phyloP scores from a whole-genome alignment of 371 early-diverging fungal species.

The Syncephalastrum contaminatum region DNA sequence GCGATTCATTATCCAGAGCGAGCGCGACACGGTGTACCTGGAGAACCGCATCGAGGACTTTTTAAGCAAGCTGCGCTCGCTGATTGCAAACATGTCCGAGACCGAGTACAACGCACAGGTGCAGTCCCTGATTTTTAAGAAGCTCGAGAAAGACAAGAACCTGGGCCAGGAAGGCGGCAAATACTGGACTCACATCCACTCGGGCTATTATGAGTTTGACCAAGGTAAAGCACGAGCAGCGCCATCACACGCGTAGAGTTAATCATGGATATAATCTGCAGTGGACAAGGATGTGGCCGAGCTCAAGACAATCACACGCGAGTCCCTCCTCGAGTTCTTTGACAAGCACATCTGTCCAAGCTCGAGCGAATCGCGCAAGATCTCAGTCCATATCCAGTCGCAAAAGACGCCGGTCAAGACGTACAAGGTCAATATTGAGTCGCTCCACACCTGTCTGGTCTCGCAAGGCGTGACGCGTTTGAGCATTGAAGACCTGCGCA shows the following conservation, averaged over 20 bases:
- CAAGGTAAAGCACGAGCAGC: constrained; percentile 28
- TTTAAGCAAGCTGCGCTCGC: constrained; percentile 49
- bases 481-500: constrained; percentile 41
- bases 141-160: constrained; percentile 87
- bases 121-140: constrained; percentile 67
- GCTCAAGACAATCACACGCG: constrained; percentile 47
- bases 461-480: constrained; percentile 28
- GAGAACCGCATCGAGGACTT: constrained; percentile 83
- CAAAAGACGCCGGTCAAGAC: constrained; percentile 42
- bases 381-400: constrained; percentile 70
- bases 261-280: constrained; percentile 4
- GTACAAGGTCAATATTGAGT: constrained; percentile 52
- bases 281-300: constrained; percentile 59
- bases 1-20: constrained; percentile 84
- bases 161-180: constrained; percentile 74
- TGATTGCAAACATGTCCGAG: constrained; percentile 65
- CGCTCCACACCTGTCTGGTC: constrained; percentile 29
- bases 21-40: constrained; percentile 76
- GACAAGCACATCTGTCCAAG: constrained; percentile 54
- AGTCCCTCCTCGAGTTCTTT: constrained; percentile 63
- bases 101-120: constrained; percentile 77
- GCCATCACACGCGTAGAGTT: no score
- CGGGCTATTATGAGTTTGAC: constrained; percentile 87
- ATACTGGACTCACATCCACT: constrained; percentile 78
- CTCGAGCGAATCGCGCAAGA: constrained; percentile 55